These are phyloP conservation scores for Pyrenochaeta sp. DNA, from an alignment of 2,329 filamentous ascomycete species.

Conservation along the genomic window DNA sequence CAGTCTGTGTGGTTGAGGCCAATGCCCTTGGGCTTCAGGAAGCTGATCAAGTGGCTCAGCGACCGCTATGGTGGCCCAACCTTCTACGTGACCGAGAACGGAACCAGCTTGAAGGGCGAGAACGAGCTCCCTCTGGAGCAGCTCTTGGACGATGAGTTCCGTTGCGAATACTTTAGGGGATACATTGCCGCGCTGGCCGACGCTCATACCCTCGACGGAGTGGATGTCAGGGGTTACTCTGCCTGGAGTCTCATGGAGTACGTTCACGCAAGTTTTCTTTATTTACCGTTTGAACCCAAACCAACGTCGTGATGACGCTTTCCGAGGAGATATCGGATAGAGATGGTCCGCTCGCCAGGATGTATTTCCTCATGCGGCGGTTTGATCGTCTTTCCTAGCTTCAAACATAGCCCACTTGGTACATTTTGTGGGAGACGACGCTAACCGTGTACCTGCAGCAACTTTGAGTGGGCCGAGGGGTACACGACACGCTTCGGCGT, in stretches of 20 bases:
- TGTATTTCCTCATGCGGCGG: neutral
- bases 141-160: slow-evolving; percentile 83
- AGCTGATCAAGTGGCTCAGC: slow-evolving; percentile 66
- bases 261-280: slow-evolving; percentile 43
- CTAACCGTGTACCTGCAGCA: slow-evolving; percentile 58
- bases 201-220: slow-evolving; percentile 75
- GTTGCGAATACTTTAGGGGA: slow-evolving; percentile 78
- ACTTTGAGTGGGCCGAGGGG: slow-evolving; percentile 92
- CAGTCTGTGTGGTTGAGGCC: slow-evolving; percentile 84
- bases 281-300: slow-evolving; percentile 8
- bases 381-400: slow-evolving; percentile 11
- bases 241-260: slow-evolving; percentile 88
- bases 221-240: slow-evolving; percentile 81
- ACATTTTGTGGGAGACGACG: slow-evolving; percentile 2
- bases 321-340: neutral
- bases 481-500: slow-evolving; percentile 88
- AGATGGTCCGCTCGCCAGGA: slow-evolving; percentile 1
- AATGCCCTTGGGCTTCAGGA: slow-evolving; percentile 77
- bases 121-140: slow-evolving; percentile 75
- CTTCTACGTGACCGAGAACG: slow-evolving; percentile 91
- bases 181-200: slow-evolving; percentile 81
- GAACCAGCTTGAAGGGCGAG: slow-evolving; percentile 83
- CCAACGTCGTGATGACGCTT: slow-evolving; percentile 1
- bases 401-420: slow-evolving; percentile 12
- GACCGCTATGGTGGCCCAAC: slow-evolving; percentile 77